These are phyloP conservation scores for Ochromonadaceae sp. DNA, from an alignment of 352 stramenopile genomes.

Conservation along the genomic window DNA sequence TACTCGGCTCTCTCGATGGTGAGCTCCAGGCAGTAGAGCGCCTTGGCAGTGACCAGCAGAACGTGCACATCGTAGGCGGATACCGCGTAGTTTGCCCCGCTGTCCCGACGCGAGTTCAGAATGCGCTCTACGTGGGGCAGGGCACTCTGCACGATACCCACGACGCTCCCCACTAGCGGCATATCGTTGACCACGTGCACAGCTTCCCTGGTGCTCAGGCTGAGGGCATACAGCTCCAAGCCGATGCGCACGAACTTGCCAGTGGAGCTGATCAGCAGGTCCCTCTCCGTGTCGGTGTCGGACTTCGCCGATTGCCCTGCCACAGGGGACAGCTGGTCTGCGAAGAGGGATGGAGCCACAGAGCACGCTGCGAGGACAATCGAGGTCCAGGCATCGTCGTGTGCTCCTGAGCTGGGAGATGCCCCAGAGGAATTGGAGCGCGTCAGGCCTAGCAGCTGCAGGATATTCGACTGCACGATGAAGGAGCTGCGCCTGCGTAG, in stretches of 20 bases:
- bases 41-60: neutral
- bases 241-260: neutral
- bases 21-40: conserved; percentile 8
- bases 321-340: too few species aligned
- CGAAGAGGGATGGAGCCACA: neutral
- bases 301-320: too few species aligned
- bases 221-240: neutral
- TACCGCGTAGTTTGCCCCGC: neutral
- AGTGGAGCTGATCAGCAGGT: too few species aligned
- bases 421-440: too few species aligned
- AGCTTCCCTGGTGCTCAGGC: neutral
- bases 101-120: neutral
- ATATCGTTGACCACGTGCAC: neutral
- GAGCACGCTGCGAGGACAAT: neutral
- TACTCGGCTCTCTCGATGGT: neutral
- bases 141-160: neutral
- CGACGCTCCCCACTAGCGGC: neutral
- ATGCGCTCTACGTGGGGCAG: neutral
- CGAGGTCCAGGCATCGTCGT: neutral
- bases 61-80: neutral
- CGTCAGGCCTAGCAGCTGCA: neutral
- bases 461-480: neutral
- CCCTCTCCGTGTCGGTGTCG: too few species aligned
- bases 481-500: neutral
- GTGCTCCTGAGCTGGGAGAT: neutral